A percentile compares a stretch with the other conserved stretches of the same genome.
These are phyloP conservation scores for Cyberlindnera americana DNA, from an alignment of 805 yeast species.

Conservation along the genomic window DNA sequence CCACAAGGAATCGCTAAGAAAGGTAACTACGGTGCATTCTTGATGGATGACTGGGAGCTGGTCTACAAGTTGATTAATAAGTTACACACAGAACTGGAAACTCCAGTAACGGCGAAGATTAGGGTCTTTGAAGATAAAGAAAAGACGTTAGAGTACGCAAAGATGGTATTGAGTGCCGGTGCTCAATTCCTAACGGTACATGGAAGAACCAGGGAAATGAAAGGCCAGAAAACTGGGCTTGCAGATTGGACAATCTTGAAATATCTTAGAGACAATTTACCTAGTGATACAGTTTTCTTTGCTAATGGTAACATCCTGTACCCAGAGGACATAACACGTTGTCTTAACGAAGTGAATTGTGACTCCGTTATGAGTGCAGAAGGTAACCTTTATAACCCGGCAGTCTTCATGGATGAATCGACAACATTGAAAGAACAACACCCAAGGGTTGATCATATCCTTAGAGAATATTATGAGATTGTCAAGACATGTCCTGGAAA, in stretches of 20 bases:
- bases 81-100: slow-evolving; percentile 66
- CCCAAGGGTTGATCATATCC: slow-evolving; percentile 80
- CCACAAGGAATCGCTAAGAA: slow-evolving; percentile 97
- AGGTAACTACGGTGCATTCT: slow-evolving; percentile 92
- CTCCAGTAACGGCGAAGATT: slow-evolving; percentile 95
- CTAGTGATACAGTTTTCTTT: slow-evolving; percentile 78
- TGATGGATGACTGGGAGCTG: slow-evolving; percentile 96
- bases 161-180: slow-evolving; percentile 85
- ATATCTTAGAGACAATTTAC: slow-evolving; percentile 73
- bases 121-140: slow-evolving; percentile 83
- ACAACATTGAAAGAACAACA: slow-evolving; percentile 57
- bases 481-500: slow-evolving; percentile 41
- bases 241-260: slow-evolving; percentile 88
- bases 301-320: slow-evolving; percentile 95
- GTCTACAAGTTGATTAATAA: slow-evolving; percentile 67
- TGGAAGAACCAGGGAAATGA: slow-evolving; percentile 95
- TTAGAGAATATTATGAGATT: slow-evolving; percentile 86
- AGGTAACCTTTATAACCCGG: slow-evolving; percentile 92
- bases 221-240: slow-evolving; percentile 92
- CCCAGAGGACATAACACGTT: slow-evolving; percentile 74
- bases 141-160: slow-evolving; percentile 82
- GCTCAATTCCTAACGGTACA: slow-evolving; percentile 95
- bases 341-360: slow-evolving; percentile 58
- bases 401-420: slow-evolving; percentile 61
- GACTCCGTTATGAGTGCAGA: slow-evolving; percentile 99